Conservation (phyloP, 306 rosid genomes). For the Prunus dulcis region DNA sequence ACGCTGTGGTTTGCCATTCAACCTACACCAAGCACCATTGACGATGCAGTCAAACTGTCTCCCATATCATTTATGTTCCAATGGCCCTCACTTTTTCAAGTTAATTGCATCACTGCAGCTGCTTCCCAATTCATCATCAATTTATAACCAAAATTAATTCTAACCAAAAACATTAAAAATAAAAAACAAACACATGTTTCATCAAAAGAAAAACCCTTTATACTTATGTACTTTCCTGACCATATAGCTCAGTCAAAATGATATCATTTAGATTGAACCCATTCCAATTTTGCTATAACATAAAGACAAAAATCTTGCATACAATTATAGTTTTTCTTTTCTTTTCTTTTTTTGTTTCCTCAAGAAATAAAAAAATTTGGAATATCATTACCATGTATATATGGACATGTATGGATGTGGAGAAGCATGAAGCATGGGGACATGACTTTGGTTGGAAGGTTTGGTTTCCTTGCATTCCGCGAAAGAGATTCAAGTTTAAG, state of each 20-base stretch:
- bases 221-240: not conserved
- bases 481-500: constrained; percentile 6
- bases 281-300: not conserved
- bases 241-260: not conserved
- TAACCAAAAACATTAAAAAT: not conserved
- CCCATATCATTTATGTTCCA: not conserved
- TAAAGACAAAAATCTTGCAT: not conserved
- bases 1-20: constrained; percentile 82
- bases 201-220: not conserved
- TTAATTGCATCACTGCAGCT: not conserved
- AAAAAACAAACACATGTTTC: not conserved
- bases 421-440: constrained; percentile 9
- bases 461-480: constrained; percentile 16
- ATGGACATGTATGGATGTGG: not conserved
- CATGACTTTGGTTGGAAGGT: constrained; percentile 22
- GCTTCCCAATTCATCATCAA: not conserved
- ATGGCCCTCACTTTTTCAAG: not conserved
- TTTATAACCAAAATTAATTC: not conserved
- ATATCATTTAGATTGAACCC: not conserved
- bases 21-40: constrained; percentile 50
- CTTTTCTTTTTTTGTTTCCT: not conserved
- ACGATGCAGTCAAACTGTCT: constrained; percentile 48
- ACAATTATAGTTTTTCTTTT: not conserved
- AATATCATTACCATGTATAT: not conserved
- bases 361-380: not conserved